Evolutionary conservation across 192 early-diverging fungal species (phyloP).

Genomic region (Linnemannia hyalina): DNA sequence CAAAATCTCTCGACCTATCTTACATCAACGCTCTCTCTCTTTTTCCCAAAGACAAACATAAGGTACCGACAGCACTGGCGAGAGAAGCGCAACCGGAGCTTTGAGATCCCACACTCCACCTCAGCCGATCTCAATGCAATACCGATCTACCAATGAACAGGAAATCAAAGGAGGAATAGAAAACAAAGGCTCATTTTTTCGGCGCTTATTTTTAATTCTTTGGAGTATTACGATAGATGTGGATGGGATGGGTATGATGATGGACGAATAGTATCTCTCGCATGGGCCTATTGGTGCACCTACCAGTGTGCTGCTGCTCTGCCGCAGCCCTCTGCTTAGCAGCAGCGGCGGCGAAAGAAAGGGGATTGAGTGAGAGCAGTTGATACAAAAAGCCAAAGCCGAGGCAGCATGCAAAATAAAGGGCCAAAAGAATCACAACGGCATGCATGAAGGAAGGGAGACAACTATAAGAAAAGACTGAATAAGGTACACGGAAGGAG

Average conservation of each 20-base stretch:
- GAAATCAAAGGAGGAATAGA: background rate
- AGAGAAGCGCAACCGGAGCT: too few relatives aligned
- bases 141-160: background rate
- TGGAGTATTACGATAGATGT: background rate
- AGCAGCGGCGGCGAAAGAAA: too few relatives aligned
- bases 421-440: background rate
- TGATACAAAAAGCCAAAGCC: background rate
- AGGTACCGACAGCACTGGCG: too few relatives aligned
- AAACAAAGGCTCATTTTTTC: background rate
- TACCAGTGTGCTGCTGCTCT: background rate
- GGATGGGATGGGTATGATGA: background rate
- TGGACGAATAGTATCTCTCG: constrained; percentile 2
- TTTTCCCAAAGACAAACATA: too few relatives aligned
- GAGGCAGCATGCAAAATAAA: background rate
- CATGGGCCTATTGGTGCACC: background rate
- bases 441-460: too few relatives aligned
- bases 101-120: too few relatives aligned
- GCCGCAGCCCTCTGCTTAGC: background rate
- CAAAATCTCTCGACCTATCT: too few relatives aligned
- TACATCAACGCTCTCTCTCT: too few relatives aligned
- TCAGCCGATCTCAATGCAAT: too few relatives aligned
- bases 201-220: background rate
- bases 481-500: too few relatives aligned
- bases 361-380: too few relatives aligned
- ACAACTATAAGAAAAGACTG: too few relatives aligned